Conservation (phyloP, 2,329 filamentous ascomycete genomes). For the Fusarium brachygibbosum region DNA sequence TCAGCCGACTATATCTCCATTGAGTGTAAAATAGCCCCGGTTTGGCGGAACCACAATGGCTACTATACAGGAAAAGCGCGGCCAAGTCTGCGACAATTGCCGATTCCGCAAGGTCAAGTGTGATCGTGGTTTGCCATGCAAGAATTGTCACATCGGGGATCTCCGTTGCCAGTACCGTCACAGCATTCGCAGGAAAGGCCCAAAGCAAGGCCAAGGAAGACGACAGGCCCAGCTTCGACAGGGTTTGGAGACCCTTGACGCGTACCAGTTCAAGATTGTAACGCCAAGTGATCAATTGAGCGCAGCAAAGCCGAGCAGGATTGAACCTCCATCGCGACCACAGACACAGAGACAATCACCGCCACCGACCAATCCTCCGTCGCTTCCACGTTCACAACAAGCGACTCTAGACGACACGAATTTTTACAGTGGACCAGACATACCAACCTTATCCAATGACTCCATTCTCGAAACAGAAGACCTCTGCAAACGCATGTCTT, state of each 20-base stretch:
- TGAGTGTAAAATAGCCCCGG: slow-evolving; percentile 9
- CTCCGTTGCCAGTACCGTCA: slow-evolving; percentile 52
- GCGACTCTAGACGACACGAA: not conserved
- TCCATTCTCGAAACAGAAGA: not conserved
- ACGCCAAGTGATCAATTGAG: slow-evolving; percentile 27
- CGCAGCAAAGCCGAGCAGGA: not conserved
- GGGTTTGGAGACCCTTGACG: slow-evolving; percentile 30
- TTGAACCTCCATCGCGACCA: not conserved
- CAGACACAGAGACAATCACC: not conserved
- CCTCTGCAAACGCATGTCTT: slow-evolving; percentile 41
- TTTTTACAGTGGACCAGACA: not conserved
- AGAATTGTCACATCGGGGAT: slow-evolving; percentile 47
- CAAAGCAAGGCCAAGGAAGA: slow-evolving; percentile 49
- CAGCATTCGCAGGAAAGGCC: slow-evolving; percentile 50
- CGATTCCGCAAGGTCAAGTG: slow-evolving; percentile 54
- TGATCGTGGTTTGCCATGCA: slow-evolving; percentile 51
- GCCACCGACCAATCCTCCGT: not conserved
- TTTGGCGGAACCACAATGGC: slow-evolving; percentile 15
- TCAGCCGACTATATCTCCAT: slow-evolving; percentile 37
- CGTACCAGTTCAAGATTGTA: slow-evolving; percentile 41
- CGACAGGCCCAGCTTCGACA: slow-evolving; percentile 49
- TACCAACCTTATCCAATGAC: not conserved
- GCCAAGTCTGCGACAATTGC: slow-evolving; percentile 51
- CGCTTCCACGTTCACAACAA: not conserved
- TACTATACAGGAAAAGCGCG: slow-evolving; percentile 13